Evolutionary conservation across 352 stramenopile genomes (phyloP), one percentile per base, ranked within the genome.

Genomic region (Globisporangium camurandrum): DNA sequence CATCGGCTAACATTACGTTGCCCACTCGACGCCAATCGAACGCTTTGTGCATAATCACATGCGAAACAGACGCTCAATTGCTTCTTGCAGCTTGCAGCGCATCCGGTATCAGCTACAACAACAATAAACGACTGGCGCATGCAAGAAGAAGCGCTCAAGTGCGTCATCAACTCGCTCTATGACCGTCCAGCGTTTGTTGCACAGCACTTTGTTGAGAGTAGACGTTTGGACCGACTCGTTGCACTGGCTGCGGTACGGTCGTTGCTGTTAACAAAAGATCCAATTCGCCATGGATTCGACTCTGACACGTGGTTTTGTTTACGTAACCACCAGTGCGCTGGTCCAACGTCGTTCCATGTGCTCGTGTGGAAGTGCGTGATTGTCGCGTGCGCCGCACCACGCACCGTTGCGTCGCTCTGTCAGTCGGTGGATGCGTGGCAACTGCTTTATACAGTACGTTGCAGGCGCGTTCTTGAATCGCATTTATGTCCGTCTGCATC

Each of bases 151-250:
- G 64, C 70, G 24, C 50, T 88, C 44, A 88, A 84, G 54, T 88
- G 76, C 59, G 57, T 66, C 39, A 75, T 88, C 47, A 88, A 88
- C 44, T 82, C 66, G 22, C 62, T 86, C 9, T 84, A 79, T 51
- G 75, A 58, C 24, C 62, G 76, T 7, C 71, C 69, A 6, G 67
- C 80, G 6, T 88, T 88, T 40, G 64, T 86, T 22, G 49, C 46
- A 10, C 53, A 69, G 41, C 46, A 51, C 31, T 51, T 71, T 23
- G 26, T 78, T 10, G 10, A 49, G 2, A 54, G 64, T 3, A 40
- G 36, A 0, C 70, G 70, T 30, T 20, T 50, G 9, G 45, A 37
- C 33, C 65, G 66, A 1, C 26, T 84, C 19, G 33, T 84, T 0
- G 49, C 23, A 0, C 49, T 83, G 14, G 59, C 68, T 5, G 66